Conservation (phyloP, 2,329 filamentous ascomycete species). For the Penicillium sp. region DNA sequence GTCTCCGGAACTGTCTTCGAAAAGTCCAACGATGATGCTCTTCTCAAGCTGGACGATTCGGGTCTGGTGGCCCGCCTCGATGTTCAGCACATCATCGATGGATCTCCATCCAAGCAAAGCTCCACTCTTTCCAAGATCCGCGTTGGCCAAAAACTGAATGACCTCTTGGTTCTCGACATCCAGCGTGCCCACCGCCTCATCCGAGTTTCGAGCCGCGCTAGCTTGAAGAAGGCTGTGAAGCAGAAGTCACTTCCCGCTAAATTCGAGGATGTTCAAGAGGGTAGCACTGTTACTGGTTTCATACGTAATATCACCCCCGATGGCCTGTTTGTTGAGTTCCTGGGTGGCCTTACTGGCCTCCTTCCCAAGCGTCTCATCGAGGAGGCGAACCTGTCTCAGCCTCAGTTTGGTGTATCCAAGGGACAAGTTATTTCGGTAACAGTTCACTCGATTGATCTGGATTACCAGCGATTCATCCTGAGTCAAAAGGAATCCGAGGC, state of each 20-base stretch:
- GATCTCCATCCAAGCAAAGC: slow-evolving; percentile 75
- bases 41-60: slow-evolving; percentile 74
- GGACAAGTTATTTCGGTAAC: slow-evolving; percentile 75
- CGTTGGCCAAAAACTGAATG: slow-evolving; percentile 79
- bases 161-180: slow-evolving; percentile 87
- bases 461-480: slow-evolving; percentile 70
- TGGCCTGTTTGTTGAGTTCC: slow-evolving; percentile 87
- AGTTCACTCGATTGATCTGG: slow-evolving; percentile 72
- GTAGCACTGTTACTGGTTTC: slow-evolving; percentile 73
- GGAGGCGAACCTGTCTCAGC: slow-evolving; percentile 67
- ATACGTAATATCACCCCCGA: slow-evolving; percentile 81
- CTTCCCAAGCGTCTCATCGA: slow-evolving; percentile 79
- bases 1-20: slow-evolving; percentile 81
- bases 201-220: slow-evolving; percentile 80
- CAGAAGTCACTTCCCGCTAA: slow-evolving; percentile 71
- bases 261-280: slow-evolving; percentile 73
- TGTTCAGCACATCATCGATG: slow-evolving; percentile 81
- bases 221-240: slow-evolving; percentile 75
- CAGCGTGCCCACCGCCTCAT: slow-evolving; percentile 76
- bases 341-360: slow-evolving; percentile 74
- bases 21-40: slow-evolving; percentile 75
- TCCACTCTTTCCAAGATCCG: slow-evolving; percentile 79
- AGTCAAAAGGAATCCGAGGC: slow-evolving; percentile 59
- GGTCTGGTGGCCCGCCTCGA: slow-evolving; percentile 78
- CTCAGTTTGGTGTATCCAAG: slow-evolving; percentile 78